Base-by-base conservation (phyloP, 805 yeast genomes). In the Kazachstania martiniae region DNA sequence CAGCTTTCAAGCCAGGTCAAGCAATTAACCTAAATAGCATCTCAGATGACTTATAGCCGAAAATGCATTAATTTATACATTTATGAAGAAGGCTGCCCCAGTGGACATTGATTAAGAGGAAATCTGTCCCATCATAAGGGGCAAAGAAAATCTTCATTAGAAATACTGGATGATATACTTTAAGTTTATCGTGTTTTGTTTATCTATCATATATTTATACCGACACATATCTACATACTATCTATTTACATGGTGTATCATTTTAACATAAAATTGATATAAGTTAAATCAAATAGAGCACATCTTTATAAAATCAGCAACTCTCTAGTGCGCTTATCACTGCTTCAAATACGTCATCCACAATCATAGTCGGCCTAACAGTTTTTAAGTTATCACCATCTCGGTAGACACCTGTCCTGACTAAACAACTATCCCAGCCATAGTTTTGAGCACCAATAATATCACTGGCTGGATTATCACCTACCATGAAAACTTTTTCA, bases 1-100 rank as follows among this genome's bases (percentile, higher is more conserved):
- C 99, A 12, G 96, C 99, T 3, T 91, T 91, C 70, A 86, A 86
- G 60, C 98, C 97, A 1, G 99, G 99, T 32, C 94, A 91, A 61
- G 77, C 77, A 8, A 75, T 91, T 34, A 76, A 79, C 21, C 61
- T 89, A 41, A 85, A 72, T 47, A 70, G 74, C 33, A 73, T 81
- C 45, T 81, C 79, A 25, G 94, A 81, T 56, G 94, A 84, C 54
- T 66, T 82, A 46, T 82, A 46, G 51, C 8, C 8, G n/a, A 15
- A 13, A 25, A 15, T 4, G 12, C 12, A 13, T 25, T 6, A 6
- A 6, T 23, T 23, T 23, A 6, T 10, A 8, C 21, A 19, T 8
- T 19, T 19, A 10, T 19, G 21, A 7, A 19, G 10, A 19, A 8
- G 21, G 21, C 21, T 19, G 21, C 7, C 9, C 7, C 10, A 8